Evolutionary conservation across 1,284 basidiomycete species (phyloP).

Genomic region (Heterobasidion parviporum): DNA sequence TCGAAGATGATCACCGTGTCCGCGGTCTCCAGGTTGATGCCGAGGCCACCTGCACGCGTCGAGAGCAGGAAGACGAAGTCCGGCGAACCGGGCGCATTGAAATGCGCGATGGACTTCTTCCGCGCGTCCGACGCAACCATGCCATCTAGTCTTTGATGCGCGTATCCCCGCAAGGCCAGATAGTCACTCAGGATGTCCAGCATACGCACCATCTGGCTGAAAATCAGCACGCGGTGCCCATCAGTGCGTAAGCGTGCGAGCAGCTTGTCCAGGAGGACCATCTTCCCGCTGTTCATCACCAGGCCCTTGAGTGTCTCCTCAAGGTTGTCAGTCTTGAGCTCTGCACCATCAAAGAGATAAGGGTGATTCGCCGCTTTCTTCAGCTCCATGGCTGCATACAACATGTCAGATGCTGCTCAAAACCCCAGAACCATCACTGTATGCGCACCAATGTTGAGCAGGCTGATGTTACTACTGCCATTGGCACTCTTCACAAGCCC

Average conservation of each 20-base stretch:
- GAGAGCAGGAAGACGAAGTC: slow-evolving; percentile 83
- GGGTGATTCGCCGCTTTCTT: slow-evolving; percentile 99
- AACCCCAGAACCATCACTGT: neutral
- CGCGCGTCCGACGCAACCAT: slow-evolving; percentile 74
- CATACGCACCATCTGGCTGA: slow-evolving; percentile 99
- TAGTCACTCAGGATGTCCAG: slow-evolving; percentile 98
- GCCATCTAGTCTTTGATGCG: slow-evolving; percentile 68
- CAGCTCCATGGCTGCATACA: slow-evolving; percentile 75
- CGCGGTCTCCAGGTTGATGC: slow-evolving; percentile 97
- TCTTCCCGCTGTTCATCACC: slow-evolving; percentile 97
- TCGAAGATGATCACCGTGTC: slow-evolving; percentile 99
- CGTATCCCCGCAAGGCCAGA: slow-evolving; percentile 84
- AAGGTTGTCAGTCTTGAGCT: slow-evolving; percentile 63
- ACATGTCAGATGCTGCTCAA: neutral
- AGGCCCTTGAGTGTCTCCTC: slow-evolving; percentile 93
- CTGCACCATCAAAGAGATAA: slow-evolving; percentile 95
- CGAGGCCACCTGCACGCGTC: slow-evolving; percentile 94
- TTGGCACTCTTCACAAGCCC: slow-evolving; percentile 85
- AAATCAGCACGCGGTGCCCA: slow-evolving; percentile 95
- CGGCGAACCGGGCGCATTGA: slow-evolving; percentile 66
- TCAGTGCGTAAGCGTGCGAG: slow-evolving; percentile 84
- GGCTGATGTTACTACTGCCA: slow-evolving; percentile 80
- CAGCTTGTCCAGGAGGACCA: slow-evolving; percentile 95
- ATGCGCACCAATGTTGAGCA: slow-evolving; percentile 81
- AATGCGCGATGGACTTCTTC: slow-evolving; percentile 79